These are phyloP conservation scores for Penicillium arizonense DNA, from an alignment of 495 filamentous ascomycete species.

Conservation along the genomic window DNA sequence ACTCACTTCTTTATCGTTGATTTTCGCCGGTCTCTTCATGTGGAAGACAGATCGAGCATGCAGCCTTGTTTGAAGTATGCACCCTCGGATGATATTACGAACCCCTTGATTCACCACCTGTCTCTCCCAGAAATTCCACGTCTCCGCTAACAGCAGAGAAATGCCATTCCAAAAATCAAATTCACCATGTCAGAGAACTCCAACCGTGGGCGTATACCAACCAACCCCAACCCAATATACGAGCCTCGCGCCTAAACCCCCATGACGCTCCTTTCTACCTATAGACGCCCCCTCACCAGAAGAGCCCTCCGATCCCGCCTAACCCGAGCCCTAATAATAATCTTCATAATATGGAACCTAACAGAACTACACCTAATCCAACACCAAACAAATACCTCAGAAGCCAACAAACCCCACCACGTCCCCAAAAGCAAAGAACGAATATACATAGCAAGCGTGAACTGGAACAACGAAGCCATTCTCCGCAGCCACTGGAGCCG, in stretches of 20 bases:
- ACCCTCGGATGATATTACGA: background rate
- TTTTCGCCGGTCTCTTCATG: background rate
- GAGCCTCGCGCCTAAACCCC: background rate
- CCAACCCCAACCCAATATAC: background rate
- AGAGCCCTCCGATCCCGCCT: slow-evolving; percentile 15
- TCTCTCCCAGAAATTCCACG: background rate
- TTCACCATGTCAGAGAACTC: background rate
- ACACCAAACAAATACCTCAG: slow-evolving; percentile 13
- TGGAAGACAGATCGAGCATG: background rate
- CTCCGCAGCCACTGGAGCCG: slow-evolving; percentile 61
- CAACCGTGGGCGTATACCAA: background rate
- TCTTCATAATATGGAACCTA: slow-evolving; percentile 22
- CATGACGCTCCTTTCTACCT: slow-evolving; percentile 14
- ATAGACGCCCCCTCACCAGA: slow-evolving; percentile 14
- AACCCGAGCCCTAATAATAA: slow-evolving; percentile 19
- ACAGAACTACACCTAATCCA: slow-evolving; percentile 26
- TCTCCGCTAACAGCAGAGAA: background rate
- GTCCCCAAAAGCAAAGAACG: slow-evolving; percentile 32
- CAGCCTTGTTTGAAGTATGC: background rate
- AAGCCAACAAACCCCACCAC: slow-evolving; percentile 10
- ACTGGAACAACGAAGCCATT: slow-evolving; percentile 69
- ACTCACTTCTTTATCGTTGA: background rate
- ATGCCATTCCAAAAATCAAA: background rate
- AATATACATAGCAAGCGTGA: slow-evolving; percentile 65
- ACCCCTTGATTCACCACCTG: background rate